Conservation (phyloP, 202 grass and related monocot genomes). For the Hordeum pubiflorum region DNA sequence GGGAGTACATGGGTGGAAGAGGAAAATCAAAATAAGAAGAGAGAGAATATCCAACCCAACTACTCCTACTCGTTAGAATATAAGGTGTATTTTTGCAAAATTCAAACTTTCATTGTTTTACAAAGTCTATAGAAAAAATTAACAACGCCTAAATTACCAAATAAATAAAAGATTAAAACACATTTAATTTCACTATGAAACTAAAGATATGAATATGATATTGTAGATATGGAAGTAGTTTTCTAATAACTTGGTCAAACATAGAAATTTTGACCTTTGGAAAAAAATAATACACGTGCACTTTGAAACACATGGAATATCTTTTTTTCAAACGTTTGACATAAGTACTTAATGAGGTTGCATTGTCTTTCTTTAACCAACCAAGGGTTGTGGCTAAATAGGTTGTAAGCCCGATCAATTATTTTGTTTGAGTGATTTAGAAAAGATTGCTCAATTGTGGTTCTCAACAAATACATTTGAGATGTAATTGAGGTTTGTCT, state of each 20-base stretch:
- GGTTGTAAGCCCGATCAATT: background rate
- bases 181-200: background rate
- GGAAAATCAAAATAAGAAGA: no score
- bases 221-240: background rate
- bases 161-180: background rate
- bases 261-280: no score
- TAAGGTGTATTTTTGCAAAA: no score
- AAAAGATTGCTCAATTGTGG: background rate
- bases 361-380: background rate
- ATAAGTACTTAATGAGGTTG: background rate
- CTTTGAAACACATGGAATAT: background rate
- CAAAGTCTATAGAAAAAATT: background rate
- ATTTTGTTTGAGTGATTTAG: background rate
- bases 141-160: background rate
- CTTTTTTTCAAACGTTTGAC: background rate
- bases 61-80: no score
- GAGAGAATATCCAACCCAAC: no score
- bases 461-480: background rate
- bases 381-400: background rate
- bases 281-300: background rate
- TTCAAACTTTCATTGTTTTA: no score
- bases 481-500: background rate
- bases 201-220: background rate
- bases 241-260: background rate
- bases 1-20: no score